Percentiles rank a stretch among this genome's conserved stretches.
Conservation (phyloP, 2,329 filamentous ascomycete species). For the Ophiostoma novo-ulmi region DNA sequence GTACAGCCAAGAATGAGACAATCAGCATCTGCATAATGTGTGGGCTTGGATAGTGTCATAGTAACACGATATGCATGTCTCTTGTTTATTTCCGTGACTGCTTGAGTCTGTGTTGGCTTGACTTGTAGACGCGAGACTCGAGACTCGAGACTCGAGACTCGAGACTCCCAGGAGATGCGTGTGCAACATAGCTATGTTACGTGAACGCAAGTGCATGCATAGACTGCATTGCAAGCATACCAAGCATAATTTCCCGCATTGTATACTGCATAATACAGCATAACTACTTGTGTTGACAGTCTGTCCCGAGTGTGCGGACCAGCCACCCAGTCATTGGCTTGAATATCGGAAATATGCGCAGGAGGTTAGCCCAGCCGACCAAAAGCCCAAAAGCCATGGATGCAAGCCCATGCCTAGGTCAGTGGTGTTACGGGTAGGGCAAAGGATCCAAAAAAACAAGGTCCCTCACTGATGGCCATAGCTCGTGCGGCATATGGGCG, state of each 20-base stretch:
- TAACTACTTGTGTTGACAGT: slow-evolving; percentile 1
- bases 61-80: slow-evolving; percentile 1
- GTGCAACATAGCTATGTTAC: not conserved
- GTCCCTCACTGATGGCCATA: not conserved
- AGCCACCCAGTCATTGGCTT: not conserved
- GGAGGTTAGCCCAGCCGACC: not conserved
- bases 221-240: not conserved
- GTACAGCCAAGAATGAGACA: not conserved
- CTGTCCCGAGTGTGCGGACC: not conserved
- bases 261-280: too few relatives aligned
- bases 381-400: not conserved
- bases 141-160: not conserved
- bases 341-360: not conserved
- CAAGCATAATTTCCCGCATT: not conserved
- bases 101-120: not conserved
- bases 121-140: not conserved
- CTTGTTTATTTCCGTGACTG: not conserved
- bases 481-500: not conserved
- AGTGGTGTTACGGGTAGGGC: slow-evolving; percentile 6
- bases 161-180: slow-evolving; percentile 5
- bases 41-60: not conserved
- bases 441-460: not conserved
- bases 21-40: not conserved
- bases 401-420: not conserved
- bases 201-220: not conserved